A percentile compares a stretch with the other conserved stretches of the same genome.
phyloP scores from a whole-genome alignment of 2,329 filamentous ascomycete species.

The Rhytidhysteron rufulum region DNA sequence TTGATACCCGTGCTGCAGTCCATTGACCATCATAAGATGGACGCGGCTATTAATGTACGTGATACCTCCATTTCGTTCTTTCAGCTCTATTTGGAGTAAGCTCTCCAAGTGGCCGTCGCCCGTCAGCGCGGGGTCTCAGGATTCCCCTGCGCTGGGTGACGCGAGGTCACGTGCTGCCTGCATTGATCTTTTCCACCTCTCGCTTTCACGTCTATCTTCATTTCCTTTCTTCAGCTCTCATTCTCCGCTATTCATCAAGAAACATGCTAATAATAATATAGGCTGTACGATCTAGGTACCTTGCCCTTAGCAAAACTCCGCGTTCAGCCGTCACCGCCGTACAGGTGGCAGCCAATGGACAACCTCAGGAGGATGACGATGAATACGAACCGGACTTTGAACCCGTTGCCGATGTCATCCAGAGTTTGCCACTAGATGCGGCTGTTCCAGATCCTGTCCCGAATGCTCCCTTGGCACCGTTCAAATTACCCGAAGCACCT shows the following conservation, averaged over 20 bases:
- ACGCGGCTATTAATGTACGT: constrained; percentile 69
- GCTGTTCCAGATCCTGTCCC: constrained; percentile 39
- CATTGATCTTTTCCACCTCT: too few relatives aligned
- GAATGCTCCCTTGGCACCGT: constrained; percentile 57
- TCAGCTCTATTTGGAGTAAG: too few relatives aligned
- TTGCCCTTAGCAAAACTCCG: constrained; percentile 31
- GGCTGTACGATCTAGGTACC: constrained; percentile 40
- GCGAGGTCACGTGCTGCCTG: too few relatives aligned
- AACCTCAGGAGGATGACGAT: constrained; percentile 70
- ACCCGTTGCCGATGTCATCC: constrained; percentile 70
- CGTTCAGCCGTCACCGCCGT: constrained; percentile 23
- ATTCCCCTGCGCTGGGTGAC: too few relatives aligned
- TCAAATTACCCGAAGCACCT: constrained; percentile 74
- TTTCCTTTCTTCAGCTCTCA: too few relatives aligned
- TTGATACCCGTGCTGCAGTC: constrained; percentile 73
- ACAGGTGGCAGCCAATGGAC: constrained; percentile 21
- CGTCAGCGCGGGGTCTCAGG: too few relatives aligned
- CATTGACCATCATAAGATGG: constrained; percentile 65
- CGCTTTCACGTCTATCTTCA: too few relatives aligned
- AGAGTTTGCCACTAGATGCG: constrained; percentile 61
- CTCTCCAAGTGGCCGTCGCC: too few relatives aligned
- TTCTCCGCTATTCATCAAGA: neutral
- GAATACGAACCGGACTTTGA: constrained; percentile 90
- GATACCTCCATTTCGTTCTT: constrained; percentile 6
- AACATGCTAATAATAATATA: constrained; percentile 8